A percentile compares a stretch with the other conserved stretches of the same genome.
phyloP scores from a whole-genome alignment of 495 filamentous ascomycete genomes.

The Xylaria cubensis region DNA sequence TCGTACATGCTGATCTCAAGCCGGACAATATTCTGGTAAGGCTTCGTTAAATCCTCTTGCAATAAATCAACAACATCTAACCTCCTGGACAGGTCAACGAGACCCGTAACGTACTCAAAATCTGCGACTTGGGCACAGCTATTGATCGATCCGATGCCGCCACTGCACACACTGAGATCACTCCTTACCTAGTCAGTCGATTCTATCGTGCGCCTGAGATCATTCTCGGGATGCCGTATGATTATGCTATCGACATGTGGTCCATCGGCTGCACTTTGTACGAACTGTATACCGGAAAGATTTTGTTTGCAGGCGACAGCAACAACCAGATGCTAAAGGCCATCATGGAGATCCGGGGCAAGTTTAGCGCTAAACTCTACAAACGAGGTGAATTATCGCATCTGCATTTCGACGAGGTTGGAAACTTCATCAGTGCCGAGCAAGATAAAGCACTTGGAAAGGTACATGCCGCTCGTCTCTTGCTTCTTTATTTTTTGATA shows the following conservation, averaged over 20 bases:
- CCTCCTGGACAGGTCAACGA: conserved; percentile 66
- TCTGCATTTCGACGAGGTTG: conserved; percentile 84
- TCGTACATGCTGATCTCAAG: conserved; percentile 94
- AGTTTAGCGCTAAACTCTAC: conserved; percentile 85
- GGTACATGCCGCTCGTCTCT: conserved; percentile 47
- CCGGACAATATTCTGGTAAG: conserved; percentile 90
- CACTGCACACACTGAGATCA: conserved; percentile 76
- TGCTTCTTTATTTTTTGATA: not conserved
- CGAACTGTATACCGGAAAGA: conserved; percentile 96
- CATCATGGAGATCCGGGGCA: conserved; percentile 96
- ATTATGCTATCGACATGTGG: conserved; percentile 96
- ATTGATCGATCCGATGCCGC: conserved; percentile 79
- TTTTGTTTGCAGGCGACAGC: conserved; percentile 90
- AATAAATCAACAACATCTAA: conserved; percentile 35
- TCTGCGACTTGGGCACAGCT: conserved; percentile 95
- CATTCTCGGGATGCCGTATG: conserved; percentile 92
- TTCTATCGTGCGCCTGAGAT: conserved; percentile 98
- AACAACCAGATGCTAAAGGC: conserved; percentile 98
- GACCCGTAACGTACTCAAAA: conserved; percentile 81
- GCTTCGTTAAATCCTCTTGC: conserved; percentile 16
- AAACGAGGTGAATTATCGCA: conserved; percentile 74
- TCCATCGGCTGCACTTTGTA: conserved; percentile 96
- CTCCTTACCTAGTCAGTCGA: conserved; percentile 91
- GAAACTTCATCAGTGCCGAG: conserved; percentile 87
- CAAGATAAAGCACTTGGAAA: conserved; percentile 85